Evolutionary conservation across 2,329 filamentous ascomycete species (phyloP), one percentile per base, ranked within the genome.

Genomic region (Cladobotryum mycophilum): DNA sequence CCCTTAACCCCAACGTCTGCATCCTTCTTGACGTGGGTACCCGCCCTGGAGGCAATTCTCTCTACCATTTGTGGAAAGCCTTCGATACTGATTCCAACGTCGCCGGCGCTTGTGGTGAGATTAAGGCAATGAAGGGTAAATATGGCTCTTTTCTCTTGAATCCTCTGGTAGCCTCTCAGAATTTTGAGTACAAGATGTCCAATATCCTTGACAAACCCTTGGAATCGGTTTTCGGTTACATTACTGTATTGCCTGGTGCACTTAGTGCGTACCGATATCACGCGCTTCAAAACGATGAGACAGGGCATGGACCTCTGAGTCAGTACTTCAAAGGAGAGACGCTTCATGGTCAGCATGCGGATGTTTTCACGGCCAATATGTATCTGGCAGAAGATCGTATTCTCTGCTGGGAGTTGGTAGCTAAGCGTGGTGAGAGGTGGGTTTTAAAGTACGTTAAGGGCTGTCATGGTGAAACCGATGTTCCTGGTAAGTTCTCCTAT

Each of bases 271-370:
- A 99, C 67, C 82, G 95, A 40, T 99, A 95, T 68, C 89, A 96
- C 60, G 93, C 93, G 2, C 72, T 99, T 56, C 93, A 99, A 64
- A 99, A 99, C 62, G 93, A 99, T 64, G 87, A 92, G 63, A 96
- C 89, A 7, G 95, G 93, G 0, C 90, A 96, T 64, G 93, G 93
- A 0, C 93, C 93, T 0, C 74, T 99, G 45, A 96, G 91, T 65
- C 93, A 97, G 70, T 99, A 99, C 67, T 99, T 99, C 81, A 97
- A 97, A 75, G 95, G 95, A 57, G 93, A 99, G 70, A 97, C 92
- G 1, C 75, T 99, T 22, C 93, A 97, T 63, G 93, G 93, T 13
- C 88, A 95, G 60, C 89, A 96, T 66, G 93, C 95, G 9, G 92
- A 96, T 67, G 90, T 97, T 3, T 97, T 97, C 64, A 96, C 92